Evolutionary conservation across 768 basidiomycete genomes (phyloP), one percentile per base, ranked within the genome.

Genomic region (Peribolospora kevripleyi): DNA sequence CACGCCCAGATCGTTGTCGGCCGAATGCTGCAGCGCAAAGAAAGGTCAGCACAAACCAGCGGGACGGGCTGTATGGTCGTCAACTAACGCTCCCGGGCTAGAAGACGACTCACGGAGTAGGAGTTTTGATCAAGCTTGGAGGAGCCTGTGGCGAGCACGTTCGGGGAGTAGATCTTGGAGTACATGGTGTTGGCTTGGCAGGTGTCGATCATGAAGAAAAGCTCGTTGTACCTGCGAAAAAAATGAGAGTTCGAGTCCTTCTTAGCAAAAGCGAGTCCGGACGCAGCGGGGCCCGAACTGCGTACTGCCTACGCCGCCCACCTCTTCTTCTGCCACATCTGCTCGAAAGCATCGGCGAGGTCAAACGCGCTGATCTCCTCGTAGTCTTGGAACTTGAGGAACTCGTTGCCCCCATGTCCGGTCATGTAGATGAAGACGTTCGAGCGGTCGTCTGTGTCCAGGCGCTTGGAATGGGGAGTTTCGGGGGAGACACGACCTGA

Each of bases 391-490:
- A 98, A 97, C 67, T 98, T 97, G 64, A 98, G 76, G 66, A 97
- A 98, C 67, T 93, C 93, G 62, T 91, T 83, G 0, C 93, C 93
- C 9, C 93, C 93, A 61, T 97, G 93, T 0, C 93, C 93, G 0
- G 93, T 91, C 85, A 97, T 84, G 68, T 93, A 97, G 14, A 98
- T 78, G 64, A 97, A 95, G 57, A 98, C 73, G 63, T 97, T 97
- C 5, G 84, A 87, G 39, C 78, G 72, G 55, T 85, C 81, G 62
- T 98, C 90, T 0, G 85, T 81, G 46, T 93, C 71, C 3, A 98
- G 75, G 11, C 91, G 81, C 63, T 98, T 97, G 0, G 84, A 86
- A 7, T 86, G 80, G 3, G 91, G 90, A 3, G 86, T 75, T 2
- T 84, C 82, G 1, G 79, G 73, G 25, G 83, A 79, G 58, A 86